Evolutionary conservation across 2,329 filamentous ascomycete species (phyloP).

Genomic region (Fusarium sp.): DNA sequence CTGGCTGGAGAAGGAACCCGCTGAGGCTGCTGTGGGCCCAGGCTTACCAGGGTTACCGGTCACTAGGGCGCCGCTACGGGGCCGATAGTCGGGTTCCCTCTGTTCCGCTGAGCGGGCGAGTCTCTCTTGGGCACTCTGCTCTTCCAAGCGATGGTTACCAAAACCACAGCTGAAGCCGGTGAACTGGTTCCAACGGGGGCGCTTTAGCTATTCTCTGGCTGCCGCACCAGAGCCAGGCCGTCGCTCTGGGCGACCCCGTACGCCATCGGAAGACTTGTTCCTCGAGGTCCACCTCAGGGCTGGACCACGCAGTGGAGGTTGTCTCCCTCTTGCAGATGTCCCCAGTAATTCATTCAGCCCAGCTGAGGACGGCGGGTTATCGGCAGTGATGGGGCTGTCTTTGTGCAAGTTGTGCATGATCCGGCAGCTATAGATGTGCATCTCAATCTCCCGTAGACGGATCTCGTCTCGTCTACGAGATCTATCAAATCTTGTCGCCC

Average conservation of each 20-base stretch:
- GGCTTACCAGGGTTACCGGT: slow-evolving; percentile 24
- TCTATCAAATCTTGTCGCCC: background rate
- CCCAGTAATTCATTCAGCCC: slow-evolving; percentile 1
- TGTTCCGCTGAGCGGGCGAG: background rate
- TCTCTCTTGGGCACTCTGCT: background rate
- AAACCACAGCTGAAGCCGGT: background rate
- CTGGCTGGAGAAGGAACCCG: slow-evolving; percentile 5
- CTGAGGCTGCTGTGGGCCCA: slow-evolving; percentile 29
- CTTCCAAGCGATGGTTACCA: slow-evolving; percentile 2
- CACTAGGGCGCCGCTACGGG: slow-evolving; percentile 9
- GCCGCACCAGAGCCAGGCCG: slow-evolving; percentile 31
- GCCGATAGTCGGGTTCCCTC: slow-evolving; percentile 3
- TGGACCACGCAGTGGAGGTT: background rate
- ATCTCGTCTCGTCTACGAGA: background rate
- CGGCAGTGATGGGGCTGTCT: background rate
- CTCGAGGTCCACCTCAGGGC: slow-evolving; percentile 11
- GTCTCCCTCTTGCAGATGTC: background rate
- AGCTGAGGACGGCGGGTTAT: background rate
- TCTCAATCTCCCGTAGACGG: too few relatives aligned
- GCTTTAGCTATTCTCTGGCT: slow-evolving; percentile 19
- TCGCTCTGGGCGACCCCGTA: background rate
- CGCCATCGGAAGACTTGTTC: slow-evolving; percentile 11
- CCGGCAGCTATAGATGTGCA: too few relatives aligned
- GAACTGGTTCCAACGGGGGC: background rate
- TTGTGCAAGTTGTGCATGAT: too few relatives aligned